These are phyloP conservation scores for Diaporthe humulicola DNA, from an alignment of 2,329 filamentous ascomycete genomes.

Conservation along the genomic window DNA sequence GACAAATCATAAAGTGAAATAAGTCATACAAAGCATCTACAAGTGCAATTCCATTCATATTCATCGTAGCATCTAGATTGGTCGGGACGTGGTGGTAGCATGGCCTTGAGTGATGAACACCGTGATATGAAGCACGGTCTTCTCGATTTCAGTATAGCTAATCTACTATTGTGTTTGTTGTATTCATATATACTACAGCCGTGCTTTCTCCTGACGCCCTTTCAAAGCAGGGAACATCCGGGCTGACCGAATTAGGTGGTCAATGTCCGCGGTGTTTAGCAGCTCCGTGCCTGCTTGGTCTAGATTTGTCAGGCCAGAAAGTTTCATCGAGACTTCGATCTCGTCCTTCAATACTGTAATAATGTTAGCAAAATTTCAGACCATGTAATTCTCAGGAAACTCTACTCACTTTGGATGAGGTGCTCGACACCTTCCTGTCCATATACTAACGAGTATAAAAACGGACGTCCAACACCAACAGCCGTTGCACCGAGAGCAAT, in stretches of 20 bases:
- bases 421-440: slow-evolving; percentile 32
- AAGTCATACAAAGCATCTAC: neutral
- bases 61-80: neutral
- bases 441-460: slow-evolving; percentile 26
- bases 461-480: slow-evolving; percentile 59
- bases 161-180: neutral
- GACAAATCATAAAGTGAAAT: neutral
- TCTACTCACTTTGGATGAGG: slow-evolving; percentile 19
- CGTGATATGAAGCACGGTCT: too few species aligned
- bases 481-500: slow-evolving; percentile 67
- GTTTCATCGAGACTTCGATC: slow-evolving; percentile 30
- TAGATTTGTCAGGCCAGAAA: slow-evolving; percentile 21
- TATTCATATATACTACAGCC: neutral
- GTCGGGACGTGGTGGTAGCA: neutral
- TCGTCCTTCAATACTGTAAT: slow-evolving; percentile 28
- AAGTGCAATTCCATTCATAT: neutral
- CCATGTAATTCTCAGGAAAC: too few species aligned
- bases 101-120: neutral
- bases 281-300: slow-evolving; percentile 31
- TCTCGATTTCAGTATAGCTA: neutral
- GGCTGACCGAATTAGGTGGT: slow-evolving; percentile 10
- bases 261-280: slow-evolving; percentile 30
- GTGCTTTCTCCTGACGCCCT: neutral
- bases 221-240: neutral
- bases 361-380: neutral